Conservation (phyloP, 768 basidiomycete species). For the Rhodotorula toruloides region DNA sequence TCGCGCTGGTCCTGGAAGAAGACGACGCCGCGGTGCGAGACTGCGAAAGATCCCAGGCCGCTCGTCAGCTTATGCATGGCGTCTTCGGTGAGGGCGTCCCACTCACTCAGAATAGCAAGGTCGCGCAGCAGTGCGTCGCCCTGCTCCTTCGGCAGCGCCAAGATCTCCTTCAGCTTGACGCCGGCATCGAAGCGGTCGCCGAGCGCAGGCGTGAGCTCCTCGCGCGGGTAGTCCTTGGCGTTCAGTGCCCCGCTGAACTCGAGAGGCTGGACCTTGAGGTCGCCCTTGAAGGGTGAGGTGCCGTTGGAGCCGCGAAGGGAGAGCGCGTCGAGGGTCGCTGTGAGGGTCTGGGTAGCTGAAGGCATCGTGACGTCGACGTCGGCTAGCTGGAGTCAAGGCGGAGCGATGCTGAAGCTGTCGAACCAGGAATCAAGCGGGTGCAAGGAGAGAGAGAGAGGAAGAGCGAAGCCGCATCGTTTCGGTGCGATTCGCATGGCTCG, state of each 20-base stretch:
- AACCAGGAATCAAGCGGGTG: too few species aligned
- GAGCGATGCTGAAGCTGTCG: too few species aligned
- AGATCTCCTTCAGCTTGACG: conserved; percentile 22
- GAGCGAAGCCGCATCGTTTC: too few species aligned
- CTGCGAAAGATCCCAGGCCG: conserved; percentile 31
- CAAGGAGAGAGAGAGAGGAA: too few species aligned
- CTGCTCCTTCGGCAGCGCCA: conserved; percentile 25
- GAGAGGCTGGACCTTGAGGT: conserved; percentile 10
- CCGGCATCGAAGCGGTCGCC: conserved; percentile 24
- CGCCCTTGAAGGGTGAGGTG: neutral
- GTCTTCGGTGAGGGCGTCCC: neutral
- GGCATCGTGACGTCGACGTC: too few species aligned
- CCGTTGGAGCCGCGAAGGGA: neutral
- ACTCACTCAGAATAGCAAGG: conserved; percentile 34
- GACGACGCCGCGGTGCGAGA: conserved; percentile 47
- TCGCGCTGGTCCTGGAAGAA: conserved; percentile 47
- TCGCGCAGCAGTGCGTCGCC: conserved; percentile 28
- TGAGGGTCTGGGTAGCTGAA: conserved; percentile 5
- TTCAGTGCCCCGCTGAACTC: conserved; percentile 5
- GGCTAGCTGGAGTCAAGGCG: too few species aligned
- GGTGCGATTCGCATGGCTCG: too few species aligned
- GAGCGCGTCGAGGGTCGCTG: neutral
- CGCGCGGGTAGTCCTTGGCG: conserved; percentile 13
- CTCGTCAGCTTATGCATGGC: too few species aligned
- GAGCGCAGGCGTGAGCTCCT: conserved; percentile 28